A percentile compares a stretch with the other conserved stretches of the same genome.
Conservation (phyloP, 345 rosid genomes). For the Salix suchowensis region DNA sequence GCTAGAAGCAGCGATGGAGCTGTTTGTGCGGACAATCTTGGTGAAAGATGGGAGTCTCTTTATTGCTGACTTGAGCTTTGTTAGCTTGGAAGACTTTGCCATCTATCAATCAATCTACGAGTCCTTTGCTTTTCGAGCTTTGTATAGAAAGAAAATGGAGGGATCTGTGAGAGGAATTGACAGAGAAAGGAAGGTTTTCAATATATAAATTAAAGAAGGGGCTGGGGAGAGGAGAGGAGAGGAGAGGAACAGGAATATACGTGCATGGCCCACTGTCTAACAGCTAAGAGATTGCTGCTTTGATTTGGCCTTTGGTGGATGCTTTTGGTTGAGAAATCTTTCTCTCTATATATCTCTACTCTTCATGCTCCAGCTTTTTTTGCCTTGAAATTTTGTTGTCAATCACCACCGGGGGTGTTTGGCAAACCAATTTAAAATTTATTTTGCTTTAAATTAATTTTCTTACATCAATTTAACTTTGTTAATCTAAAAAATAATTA, state of each 20-base stretch:
- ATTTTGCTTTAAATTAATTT: too few relatives aligned
- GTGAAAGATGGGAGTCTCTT: slow-evolving; percentile 80
- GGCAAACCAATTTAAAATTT: too few relatives aligned
- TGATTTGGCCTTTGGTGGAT: slow-evolving; percentile 11
- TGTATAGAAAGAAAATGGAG: slow-evolving; percentile 6
- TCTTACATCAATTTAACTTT: too few relatives aligned
- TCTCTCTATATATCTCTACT: too few relatives aligned
- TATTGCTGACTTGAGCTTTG: slow-evolving; percentile 84
- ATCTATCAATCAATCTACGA: slow-evolving; percentile 16
- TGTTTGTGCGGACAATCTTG: slow-evolving; percentile 33
- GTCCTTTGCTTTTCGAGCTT: neutral
- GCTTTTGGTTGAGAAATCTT: neutral
- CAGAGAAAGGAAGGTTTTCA: slow-evolving; percentile 32
- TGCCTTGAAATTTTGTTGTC: neutral
- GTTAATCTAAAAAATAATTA: too few relatives aligned
- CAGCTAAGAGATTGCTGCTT: slow-evolving; percentile 50
- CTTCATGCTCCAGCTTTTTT: neutral
- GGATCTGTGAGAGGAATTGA: neutral
- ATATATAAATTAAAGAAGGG: slow-evolving; percentile 22
- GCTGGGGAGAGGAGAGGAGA: neutral
- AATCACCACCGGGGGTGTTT: neutral
- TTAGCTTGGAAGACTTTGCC: slow-evolving; percentile 72
- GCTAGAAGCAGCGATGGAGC: slow-evolving; percentile 10
- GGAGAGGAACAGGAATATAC: neutral
- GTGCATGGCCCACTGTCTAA: slow-evolving; percentile 62